These are phyloP conservation scores for Nicotiana paniculata DNA, from an alignment of 257 asterid genomes.

Conservation along the genomic window DNA sequence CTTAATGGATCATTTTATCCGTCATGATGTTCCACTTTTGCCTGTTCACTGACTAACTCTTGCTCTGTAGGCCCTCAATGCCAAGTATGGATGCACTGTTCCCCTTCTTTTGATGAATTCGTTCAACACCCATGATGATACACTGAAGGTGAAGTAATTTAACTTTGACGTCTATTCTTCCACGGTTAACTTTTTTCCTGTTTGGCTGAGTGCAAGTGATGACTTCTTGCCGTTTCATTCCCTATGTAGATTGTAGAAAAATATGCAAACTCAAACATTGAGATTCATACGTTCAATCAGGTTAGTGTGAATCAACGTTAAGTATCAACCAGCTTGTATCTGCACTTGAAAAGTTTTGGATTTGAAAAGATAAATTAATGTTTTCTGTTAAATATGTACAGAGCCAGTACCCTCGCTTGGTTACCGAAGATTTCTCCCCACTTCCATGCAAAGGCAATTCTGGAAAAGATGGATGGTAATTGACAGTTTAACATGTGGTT, in stretches of 20 bases:
- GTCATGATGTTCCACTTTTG: neutral
- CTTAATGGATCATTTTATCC: neutral
- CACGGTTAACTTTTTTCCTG: neutral
- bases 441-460: slow-evolving; percentile 76
- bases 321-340: neutral
- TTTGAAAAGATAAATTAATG: neutral
- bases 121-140: slow-evolving; percentile 97
- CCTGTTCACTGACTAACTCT: neutral
- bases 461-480: slow-evolving; percentile 93
- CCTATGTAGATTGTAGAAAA: slow-evolving; percentile 74
- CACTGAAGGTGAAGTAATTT: slow-evolving; percentile 58
- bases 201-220: neutral
- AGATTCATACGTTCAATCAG: slow-evolving; percentile 97
- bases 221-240: slow-evolving; percentile 15
- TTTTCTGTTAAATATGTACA: slow-evolving; percentile 25
- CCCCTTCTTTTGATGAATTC: slow-evolving; percentile 98
- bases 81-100: slow-evolving; percentile 81
- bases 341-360: neutral
- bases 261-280: slow-evolving; percentile 61
- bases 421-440: slow-evolving; percentile 75
- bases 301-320: slow-evolving; percentile 19
- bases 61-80: slow-evolving; percentile 66
- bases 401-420: slow-evolving; percentile 99
- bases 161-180: neutral
- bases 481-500: neutral